Base-by-base conservation (phyloP, 441 rosid genomes). In the Croton laevigatus region DNA sequence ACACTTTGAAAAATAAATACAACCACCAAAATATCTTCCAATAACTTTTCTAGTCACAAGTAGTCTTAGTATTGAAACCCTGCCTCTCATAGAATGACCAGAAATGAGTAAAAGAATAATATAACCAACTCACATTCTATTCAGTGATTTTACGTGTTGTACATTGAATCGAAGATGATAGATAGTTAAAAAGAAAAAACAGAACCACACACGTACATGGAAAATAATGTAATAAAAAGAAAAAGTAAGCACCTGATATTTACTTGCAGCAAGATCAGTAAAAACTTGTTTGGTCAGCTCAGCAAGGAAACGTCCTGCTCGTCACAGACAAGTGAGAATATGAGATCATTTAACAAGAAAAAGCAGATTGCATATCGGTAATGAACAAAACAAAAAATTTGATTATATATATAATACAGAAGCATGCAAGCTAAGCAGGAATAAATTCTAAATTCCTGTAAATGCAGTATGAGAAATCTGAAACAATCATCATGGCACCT, bases 211-310 rank as follows among this genome's bases (percentile, higher is more conserved):
- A 40, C 9, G 40, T 49, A 40, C 49, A 63, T 20, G 17, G 44
- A 59, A 14, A 22, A 62, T 66, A 54, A 64, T 20, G 52, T 32
- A 68, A 27, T 12, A 8, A 65, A 55, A 38, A 23, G 38, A 63
- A 67, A 9, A 64, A 71, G 38, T 44, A 32, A 62, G 61, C 70
- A 90, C 99, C 97, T 93, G 99, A 82, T 87, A 96, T 85, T 96
- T 96, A 81, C 99, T 93, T 49, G 99, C 95, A 78, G 60, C 82
- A 34, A 96, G 99, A 82, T 96, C 98, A 53, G 85, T 77, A 79
- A 96, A 88, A 5, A 96, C 99, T 82, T 96, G 90, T 83, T 87
- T 90, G 1, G 99, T 96, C 77, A 96, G 75, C 90, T 91, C 98
- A 74, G 75, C 99, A 62, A 96, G 94, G 78, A 96, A 96, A 72